Conservation (phyloP, 2,329 filamentous ascomycete species). For the Fusarium incarnatum region DNA sequence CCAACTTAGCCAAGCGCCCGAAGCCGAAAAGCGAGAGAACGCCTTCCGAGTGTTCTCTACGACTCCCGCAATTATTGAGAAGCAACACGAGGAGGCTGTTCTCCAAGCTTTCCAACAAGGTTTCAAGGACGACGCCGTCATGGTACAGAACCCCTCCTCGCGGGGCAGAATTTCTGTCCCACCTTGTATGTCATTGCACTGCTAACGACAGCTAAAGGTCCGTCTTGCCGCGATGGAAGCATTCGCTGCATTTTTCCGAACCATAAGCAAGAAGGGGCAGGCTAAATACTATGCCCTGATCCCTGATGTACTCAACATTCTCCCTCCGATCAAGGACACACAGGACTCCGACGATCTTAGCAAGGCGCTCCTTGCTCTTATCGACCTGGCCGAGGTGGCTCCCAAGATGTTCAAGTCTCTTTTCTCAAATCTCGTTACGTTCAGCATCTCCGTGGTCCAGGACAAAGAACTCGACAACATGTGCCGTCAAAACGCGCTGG, state of each 20-base stretch:
- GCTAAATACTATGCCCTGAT: conserved; percentile 88
- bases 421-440: conserved; percentile 93
- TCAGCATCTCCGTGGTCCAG: conserved; percentile 92
- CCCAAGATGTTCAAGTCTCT: conserved; percentile 97
- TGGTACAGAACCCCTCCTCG: conserved; percentile 62
- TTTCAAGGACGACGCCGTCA: conserved; percentile 87
- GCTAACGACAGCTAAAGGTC: conserved; percentile 65
- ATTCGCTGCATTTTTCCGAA: conserved; percentile 95
- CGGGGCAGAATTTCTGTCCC: conserved; percentile 14
- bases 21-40: conserved; percentile 87
- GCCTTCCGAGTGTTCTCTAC: conserved; percentile 96
- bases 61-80: conserved; percentile 95
- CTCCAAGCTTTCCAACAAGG: conserved; percentile 88
- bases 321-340: conserved; percentile 92
- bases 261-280: conserved; percentile 87
- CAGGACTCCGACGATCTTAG: conserved; percentile 92
- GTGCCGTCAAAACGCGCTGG: conserved; percentile 92
- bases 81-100: conserved; percentile 93
- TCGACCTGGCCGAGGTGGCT: conserved; percentile 92
- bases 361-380: conserved; percentile 88
- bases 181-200: conserved; percentile 9
- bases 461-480: conserved; percentile 94
- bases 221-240: conserved; percentile 95
- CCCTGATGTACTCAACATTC: conserved; percentile 91
- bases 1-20: conserved; percentile 86